A percentile compares a stretch with the other conserved stretches of the same genome.
phyloP scores from a whole-genome alignment of 2,329 filamentous ascomycete genomes.

The Didymella pinodella region DNA sequence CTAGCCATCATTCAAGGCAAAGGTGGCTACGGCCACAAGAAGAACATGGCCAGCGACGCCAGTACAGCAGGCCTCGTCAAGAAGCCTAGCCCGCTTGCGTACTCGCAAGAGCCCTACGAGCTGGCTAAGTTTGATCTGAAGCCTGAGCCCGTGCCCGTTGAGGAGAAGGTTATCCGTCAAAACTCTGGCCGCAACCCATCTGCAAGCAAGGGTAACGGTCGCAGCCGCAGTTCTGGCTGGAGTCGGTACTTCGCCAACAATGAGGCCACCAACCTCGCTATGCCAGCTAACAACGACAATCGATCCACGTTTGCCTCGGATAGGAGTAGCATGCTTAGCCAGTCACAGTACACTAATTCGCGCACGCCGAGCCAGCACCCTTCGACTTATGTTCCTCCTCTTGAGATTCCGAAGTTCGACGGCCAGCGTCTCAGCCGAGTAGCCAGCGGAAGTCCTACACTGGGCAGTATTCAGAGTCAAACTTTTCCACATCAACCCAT shows the following conservation, averaged over 20 bases:
- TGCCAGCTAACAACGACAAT: constrained; percentile 69
- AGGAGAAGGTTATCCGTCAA: constrained; percentile 48
- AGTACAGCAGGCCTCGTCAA: constrained; percentile 68
- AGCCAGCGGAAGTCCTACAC: constrained; percentile 72
- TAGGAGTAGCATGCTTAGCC: constrained; percentile 49
- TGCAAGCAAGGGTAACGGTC: constrained; percentile 29
- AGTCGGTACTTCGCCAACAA: constrained; percentile 80
- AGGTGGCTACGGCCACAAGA: constrained; percentile 58
- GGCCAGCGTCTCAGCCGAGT: constrained; percentile 72
- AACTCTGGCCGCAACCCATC: constrained; percentile 42
- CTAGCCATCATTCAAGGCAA: constrained; percentile 64
- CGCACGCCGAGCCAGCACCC: constrained; percentile 64
- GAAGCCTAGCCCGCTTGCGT: constrained; percentile 56
- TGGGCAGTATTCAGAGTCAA: constrained; percentile 63
- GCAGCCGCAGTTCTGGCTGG: constrained; percentile 72
- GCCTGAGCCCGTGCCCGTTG: constrained; percentile 40
- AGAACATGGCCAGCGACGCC: constrained; percentile 64
- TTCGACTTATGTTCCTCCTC: constrained; percentile 74
- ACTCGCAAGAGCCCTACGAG: constrained; percentile 53
- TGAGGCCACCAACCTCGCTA: constrained; percentile 62
- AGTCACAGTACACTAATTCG: constrained; percentile 60
- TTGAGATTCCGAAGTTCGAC: constrained; percentile 62
- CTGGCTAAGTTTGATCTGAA: constrained; percentile 56
- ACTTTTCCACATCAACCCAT: constrained; percentile 50
- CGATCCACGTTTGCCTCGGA: constrained; percentile 51